Evolutionary conservation across 2,329 filamentous ascomycete genomes (phyloP).

Genomic region (Hypoxylon sp.): DNA sequence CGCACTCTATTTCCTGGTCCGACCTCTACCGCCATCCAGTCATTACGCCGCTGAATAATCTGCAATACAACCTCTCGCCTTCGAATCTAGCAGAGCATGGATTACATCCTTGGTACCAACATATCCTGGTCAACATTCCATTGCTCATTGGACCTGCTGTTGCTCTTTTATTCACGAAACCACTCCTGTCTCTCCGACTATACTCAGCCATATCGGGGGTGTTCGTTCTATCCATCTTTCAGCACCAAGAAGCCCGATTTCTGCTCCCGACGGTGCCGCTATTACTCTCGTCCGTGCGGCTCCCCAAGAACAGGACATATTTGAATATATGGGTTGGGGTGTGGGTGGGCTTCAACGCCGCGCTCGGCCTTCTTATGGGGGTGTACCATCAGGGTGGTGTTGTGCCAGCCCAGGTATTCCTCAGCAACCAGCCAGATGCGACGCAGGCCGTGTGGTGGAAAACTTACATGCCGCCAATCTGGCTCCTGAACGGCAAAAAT

Average conservation of each 20-base stretch:
- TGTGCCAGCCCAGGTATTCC: slow-evolving; percentile 78
- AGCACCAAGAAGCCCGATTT: slow-evolving; percentile 85
- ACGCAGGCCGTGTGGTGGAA: slow-evolving; percentile 86
- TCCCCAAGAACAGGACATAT: slow-evolving; percentile 67
- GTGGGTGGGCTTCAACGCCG: slow-evolving; percentile 78
- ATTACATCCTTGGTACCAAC: slow-evolving; percentile 82
- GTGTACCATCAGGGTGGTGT: slow-evolving; percentile 84
- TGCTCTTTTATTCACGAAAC: slow-evolving; percentile 68
- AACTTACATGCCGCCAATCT: slow-evolving; percentile 84
- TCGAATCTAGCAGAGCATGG: slow-evolving; percentile 81
- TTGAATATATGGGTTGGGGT: slow-evolving; percentile 66
- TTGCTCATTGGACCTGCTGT: slow-evolving; percentile 78
- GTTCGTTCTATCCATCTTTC: slow-evolving; percentile 76
- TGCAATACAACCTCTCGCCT: slow-evolving; percentile 77
- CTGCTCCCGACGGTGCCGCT: slow-evolving; percentile 80
- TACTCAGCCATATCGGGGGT: slow-evolving; percentile 81
- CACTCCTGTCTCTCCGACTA: slow-evolving; percentile 70
- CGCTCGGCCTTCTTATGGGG: slow-evolving; percentile 80
- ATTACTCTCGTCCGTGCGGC: slow-evolving; percentile 77
- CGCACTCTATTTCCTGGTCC: slow-evolving; percentile 71
- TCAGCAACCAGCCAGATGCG: slow-evolving; percentile 76
- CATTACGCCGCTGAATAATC: slow-evolving; percentile 82
- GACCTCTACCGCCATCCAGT: slow-evolving; percentile 73
- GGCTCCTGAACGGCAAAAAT: slow-evolving; percentile 82
- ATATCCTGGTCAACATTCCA: slow-evolving; percentile 77